Base-by-base conservation (phyloP, 192 early-diverging fungal genomes). In the Backusella tarrabulga region DNA sequence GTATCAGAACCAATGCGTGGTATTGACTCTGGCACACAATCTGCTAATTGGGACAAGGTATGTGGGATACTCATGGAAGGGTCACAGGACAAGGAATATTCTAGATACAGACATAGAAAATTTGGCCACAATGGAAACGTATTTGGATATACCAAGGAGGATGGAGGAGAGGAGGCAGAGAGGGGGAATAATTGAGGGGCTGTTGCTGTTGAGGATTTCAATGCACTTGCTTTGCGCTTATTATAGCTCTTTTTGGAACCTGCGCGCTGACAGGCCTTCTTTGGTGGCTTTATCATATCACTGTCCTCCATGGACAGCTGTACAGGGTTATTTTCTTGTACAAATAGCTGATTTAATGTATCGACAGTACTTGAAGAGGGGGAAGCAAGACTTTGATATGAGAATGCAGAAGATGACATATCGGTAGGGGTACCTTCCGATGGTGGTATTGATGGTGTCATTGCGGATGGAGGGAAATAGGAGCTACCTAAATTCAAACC, bases 111-210 rank as follows among this genome's bases (percentile, higher is more conserved):
- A 17, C 83, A 84, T 21, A 84, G 26, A 72, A 81, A 84, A 54
- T 80, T 84, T 34, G 83, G 83, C 83, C 83, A 84, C 32, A 84
- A n/a, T 19, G 83, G 76, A 54, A 50, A 44, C 40, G 32, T 15
- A 50, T 34, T 66, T 29, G 72, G 63, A 38, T 34, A 69, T 26
- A 60, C 38, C 52, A 72, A 72, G 71, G 14, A 35, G 34, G 19
- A 42, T 56, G 54, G 21, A 11, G 52, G 21, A 21, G 52, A 60
- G 8, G 54, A 56, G 21, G 52, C 7, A 3, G 23, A 60, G 23
- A 29, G 56, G 23, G 56, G 21, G 23, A 63, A 46, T 72, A 34
- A 19, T 35, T 68, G 35, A 68, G 56, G 56, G 56, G 56, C 7
- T 63, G 26, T 14, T 60, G n/a, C 56, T 60, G 56, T 63, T 63